Evolutionary conservation across 2,329 filamentous ascomycete species (phyloP).

Genomic region (Nectriaceae sp.): DNA sequence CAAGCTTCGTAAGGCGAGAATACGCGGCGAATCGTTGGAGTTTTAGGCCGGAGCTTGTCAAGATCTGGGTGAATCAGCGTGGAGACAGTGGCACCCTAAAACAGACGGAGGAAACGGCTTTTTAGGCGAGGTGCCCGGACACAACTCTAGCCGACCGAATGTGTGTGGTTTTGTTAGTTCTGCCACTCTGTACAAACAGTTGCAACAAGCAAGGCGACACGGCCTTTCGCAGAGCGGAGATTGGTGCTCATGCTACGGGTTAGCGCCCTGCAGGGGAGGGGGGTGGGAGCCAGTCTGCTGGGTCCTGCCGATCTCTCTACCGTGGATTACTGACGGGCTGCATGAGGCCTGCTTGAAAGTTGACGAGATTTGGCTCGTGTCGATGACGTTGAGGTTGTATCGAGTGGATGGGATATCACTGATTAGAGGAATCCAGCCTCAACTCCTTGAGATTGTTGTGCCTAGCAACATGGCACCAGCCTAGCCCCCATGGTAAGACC

Average conservation of each 20-base stretch:
- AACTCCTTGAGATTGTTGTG: too few relatives aligned
- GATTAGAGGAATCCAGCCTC: too few relatives aligned
- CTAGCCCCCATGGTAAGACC: not conserved
- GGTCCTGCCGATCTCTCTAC: slow-evolving; percentile 14
- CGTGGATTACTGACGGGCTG: slow-evolving; percentile 4
- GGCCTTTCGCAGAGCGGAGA: slow-evolving; percentile 23
- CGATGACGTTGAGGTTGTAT: not conserved
- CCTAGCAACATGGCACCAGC: too few relatives aligned
- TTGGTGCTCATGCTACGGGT: slow-evolving; percentile 16
- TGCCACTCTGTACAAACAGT: too few relatives aligned
- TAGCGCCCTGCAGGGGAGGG: slow-evolving; percentile 21
- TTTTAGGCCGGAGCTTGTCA: not conserved
- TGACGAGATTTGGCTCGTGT: not conserved
- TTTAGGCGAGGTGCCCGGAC: too few relatives aligned
- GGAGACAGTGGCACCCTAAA: not conserved
- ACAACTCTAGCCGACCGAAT: too few relatives aligned
- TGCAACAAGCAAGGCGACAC: slow-evolving; percentile 21
- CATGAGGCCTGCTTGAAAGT: not conserved
- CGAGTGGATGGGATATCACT: too few relatives aligned
- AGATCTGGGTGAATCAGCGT: not conserved
- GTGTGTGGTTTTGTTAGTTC: too few relatives aligned
- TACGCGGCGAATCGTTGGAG: not conserved
- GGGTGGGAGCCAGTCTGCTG: slow-evolving; percentile 7
- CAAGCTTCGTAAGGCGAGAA: slow-evolving; percentile 8
- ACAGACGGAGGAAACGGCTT: not conserved